phyloP scores from a whole-genome alignment of 176 grass and related monocot genomes.

The Themeda triandra region DNA sequence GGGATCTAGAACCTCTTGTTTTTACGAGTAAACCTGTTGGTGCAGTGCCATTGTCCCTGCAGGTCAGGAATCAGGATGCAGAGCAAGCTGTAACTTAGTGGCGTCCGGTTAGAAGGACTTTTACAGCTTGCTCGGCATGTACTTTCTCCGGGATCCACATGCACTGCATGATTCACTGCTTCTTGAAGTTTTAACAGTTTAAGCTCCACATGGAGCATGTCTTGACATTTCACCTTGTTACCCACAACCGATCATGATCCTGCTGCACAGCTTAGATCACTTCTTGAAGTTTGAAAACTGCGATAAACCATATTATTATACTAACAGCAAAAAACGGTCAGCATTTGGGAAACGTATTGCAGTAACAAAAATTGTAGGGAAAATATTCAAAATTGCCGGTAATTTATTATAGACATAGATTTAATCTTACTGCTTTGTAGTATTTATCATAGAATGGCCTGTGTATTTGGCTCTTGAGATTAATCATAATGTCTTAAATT shows the following conservation, averaged over 20 bases:
- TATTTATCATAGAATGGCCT: no score
- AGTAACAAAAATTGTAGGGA: not conserved
- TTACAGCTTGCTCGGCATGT: slow-evolving; percentile 24
- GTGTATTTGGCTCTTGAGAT: not conserved
- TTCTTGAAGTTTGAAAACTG: slow-evolving; percentile 17
- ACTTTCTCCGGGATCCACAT: slow-evolving; percentile 40
- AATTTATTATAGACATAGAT: not conserved
- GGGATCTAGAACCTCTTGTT: slow-evolving; percentile 42
- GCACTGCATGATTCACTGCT: slow-evolving; percentile 27
- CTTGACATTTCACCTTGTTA: slow-evolving; percentile 22
- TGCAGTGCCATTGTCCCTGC: slow-evolving; percentile 22
- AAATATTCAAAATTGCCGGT: not conserved
- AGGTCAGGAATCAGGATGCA: not conserved
- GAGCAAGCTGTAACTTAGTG: slow-evolving; percentile 31
- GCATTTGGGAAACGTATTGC: slow-evolving; percentile 4
- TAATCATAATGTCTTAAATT: slow-evolving; percentile 22
- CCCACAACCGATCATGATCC: slow-evolving; percentile 32
- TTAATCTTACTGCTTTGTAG: no score
- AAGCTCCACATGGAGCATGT: slow-evolving; percentile 27
- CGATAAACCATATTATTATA: not conserved
- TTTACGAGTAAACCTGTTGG: slow-evolving; percentile 24
- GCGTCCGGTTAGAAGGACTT: slow-evolving; percentile 18
- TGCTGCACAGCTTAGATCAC: slow-evolving; percentile 10
- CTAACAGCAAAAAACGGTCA: not conserved
- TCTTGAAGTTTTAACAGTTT: slow-evolving; percentile 42